A percentile compares a stretch with the other conserved stretches of the same genome.
Evolutionary conservation across 2,329 filamentous ascomycete species (phyloP).

Genomic region (Pseudopyricularia cyperi): DNA sequence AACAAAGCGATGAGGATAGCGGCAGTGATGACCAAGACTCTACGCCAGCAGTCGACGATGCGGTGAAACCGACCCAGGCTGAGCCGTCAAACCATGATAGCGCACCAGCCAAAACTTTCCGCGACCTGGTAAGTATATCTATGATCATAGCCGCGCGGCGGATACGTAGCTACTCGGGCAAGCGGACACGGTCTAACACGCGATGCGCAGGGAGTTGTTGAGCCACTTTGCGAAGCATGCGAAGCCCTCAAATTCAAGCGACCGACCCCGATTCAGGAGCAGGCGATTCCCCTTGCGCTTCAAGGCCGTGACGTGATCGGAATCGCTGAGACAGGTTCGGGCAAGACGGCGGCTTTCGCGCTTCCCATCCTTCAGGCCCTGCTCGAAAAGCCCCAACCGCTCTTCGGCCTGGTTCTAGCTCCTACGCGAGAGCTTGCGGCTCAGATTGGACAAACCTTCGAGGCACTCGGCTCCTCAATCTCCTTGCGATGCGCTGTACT

Average conservation of each 20-base stretch:
- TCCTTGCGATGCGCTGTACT: constrained; percentile 77
- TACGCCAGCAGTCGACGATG: neutral
- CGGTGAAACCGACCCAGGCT: neutral
- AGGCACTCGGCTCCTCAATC: constrained; percentile 76
- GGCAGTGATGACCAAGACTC: neutral
- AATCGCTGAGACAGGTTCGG: constrained; percentile 85
- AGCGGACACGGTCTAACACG: neutral
- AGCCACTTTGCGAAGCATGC: constrained; percentile 82
- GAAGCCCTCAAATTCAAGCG: constrained; percentile 66
- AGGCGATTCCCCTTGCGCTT: constrained; percentile 72
- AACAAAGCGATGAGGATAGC: neutral
- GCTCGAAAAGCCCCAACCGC: constrained; percentile 71
- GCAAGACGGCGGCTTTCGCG: constrained; percentile 92
- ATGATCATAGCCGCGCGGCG: no score
- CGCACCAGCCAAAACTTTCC: constrained; percentile 42
- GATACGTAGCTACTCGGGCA: neutral
- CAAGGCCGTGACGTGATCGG: constrained; percentile 80
- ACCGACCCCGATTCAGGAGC: constrained; percentile 78
- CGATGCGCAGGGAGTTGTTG: constrained; percentile 57
- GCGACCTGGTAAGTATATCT: constrained; percentile 37
- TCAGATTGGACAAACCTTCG: constrained; percentile 80
- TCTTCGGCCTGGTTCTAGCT: constrained; percentile 83
- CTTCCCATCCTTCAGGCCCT: constrained; percentile 85
- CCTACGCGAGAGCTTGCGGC: constrained; percentile 88
- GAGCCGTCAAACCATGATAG: neutral